A percentile compares a stretch with the other conserved stretches of the same genome.
These are phyloP conservation scores for Hypoxylon sp. DNA, from an alignment of 2,329 filamentous ascomycete genomes.

Conservation along the genomic window DNA sequence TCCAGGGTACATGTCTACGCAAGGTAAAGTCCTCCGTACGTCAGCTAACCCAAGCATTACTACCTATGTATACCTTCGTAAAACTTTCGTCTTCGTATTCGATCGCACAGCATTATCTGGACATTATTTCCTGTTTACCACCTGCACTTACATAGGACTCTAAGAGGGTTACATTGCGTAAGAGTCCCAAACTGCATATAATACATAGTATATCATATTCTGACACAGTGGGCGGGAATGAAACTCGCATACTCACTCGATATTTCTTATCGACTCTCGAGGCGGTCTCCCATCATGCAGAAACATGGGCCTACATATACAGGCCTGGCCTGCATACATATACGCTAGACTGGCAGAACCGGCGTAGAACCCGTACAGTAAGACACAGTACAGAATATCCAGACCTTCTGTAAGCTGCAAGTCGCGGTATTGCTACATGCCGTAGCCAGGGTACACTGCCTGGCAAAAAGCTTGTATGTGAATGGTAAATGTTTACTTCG, in stretches of 20 bases:
- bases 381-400: slow-evolving; percentile 32
- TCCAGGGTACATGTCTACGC: slow-evolving; percentile 1
- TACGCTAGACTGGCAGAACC: slow-evolving; percentile 34
- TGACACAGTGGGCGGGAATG: slow-evolving; percentile 29
- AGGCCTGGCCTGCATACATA: slow-evolving; percentile 10
- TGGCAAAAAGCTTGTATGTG: slow-evolving; percentile 9
- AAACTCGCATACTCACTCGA: slow-evolving; percentile 31
- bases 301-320: slow-evolving; percentile 17
- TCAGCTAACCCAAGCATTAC: neutral
- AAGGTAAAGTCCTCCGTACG: slow-evolving; percentile 2
- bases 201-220: slow-evolving; percentile 22
- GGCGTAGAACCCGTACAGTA: slow-evolving; percentile 36
- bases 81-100: neutral
- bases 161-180: slow-evolving; percentile 34
- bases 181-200: slow-evolving; percentile 33
- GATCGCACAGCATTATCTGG: neutral
- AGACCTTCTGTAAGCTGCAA: slow-evolving; percentile 4
- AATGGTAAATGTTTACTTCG: slow-evolving; percentile 23
- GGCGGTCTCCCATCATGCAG: slow-evolving; percentile 33
- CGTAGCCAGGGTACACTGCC: slow-evolving; percentile 25
- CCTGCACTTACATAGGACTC: neutral
- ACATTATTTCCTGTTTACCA: neutral
- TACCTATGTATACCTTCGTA: neutral
- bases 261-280: slow-evolving; percentile 18
- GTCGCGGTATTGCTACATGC: slow-evolving; percentile 21